Percentiles rank a stretch among this genome's conserved stretches.
Evolutionary conservation across 2,329 filamentous ascomycete species (phyloP).

Genomic region (Pseudocercospora cruenta): DNA sequence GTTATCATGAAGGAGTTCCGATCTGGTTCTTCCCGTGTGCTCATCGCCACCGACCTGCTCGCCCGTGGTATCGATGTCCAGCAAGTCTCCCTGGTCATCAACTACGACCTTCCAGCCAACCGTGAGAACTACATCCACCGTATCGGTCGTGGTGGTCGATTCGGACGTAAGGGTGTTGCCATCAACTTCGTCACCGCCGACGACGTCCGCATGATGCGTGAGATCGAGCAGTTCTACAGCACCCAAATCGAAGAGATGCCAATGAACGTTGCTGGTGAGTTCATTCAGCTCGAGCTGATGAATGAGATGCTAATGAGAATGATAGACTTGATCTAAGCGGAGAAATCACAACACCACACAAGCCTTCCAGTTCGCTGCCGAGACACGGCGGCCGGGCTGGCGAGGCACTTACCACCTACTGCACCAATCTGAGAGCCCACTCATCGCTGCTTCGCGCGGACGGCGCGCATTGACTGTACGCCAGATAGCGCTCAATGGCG

Average conservation of each 20-base stretch:
- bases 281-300: not conserved
- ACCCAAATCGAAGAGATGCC: conserved; percentile 99
- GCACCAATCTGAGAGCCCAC: conserved; percentile 23
- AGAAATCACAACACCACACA: conserved; percentile 19
- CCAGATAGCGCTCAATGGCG: conserved; percentile 28
- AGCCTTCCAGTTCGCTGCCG: conserved; percentile 30
- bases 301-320: conserved; percentile 43
- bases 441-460: conserved; percentile 26
- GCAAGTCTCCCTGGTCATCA: conserved; percentile 99
- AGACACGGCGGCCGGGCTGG: conserved; percentile 24
- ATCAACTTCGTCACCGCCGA: conserved; percentile 99
- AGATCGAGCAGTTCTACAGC: conserved; percentile 99
- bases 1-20: conserved; percentile 99
- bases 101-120: conserved; percentile 98
- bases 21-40: conserved; percentile 94
- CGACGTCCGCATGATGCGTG: conserved; percentile 99
- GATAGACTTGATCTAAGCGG: conserved; percentile 46
- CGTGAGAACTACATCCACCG: conserved; percentile 99
- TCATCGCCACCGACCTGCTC: conserved; percentile 96
- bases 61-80: conserved; percentile 99
- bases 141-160: conserved; percentile 98
- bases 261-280: conserved; percentile 77
- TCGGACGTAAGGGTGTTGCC: conserved; percentile 99
- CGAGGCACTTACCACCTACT: conserved; percentile 23
- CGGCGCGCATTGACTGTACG: conserved; percentile 23